Evolutionary conservation across 1,284 basidiomycete genomes (phyloP).

Genomic region (Leccinum huronense): DNA sequence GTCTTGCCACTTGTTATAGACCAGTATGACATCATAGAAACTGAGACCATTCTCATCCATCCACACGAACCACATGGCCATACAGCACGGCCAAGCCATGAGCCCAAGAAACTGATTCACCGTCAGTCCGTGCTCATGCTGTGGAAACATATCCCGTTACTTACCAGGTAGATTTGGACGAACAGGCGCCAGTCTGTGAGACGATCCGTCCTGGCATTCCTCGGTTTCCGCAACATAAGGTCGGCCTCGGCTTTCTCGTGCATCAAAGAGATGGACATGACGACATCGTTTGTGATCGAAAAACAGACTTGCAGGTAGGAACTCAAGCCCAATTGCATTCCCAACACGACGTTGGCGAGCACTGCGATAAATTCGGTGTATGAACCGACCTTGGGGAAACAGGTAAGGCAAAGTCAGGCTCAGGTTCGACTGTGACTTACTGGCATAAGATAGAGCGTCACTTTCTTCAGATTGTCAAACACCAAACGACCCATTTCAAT

Average conservation of each 20-base stretch:
- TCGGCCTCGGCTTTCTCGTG: constrained; percentile 41
- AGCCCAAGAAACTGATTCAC: constrained; percentile 42
- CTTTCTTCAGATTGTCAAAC: constrained; percentile 58
- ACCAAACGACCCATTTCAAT: constrained; percentile 53
- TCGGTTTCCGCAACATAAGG: constrained; percentile 59
- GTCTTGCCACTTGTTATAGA: constrained; percentile 39
- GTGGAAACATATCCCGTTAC: background rate
- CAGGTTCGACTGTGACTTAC: too few relatives aligned
- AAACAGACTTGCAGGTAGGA: constrained; percentile 44
- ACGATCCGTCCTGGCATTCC: constrained; percentile 59
- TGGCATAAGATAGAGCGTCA: constrained; percentile 42
- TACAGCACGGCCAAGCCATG: constrained; percentile 46
- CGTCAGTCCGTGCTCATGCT: background rate
- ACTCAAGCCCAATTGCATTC: constrained; percentile 46
- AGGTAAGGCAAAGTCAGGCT: too few relatives aligned
- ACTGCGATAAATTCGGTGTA: constrained; percentile 40
- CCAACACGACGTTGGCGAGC: constrained; percentile 38
- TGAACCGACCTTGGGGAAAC: background rate
- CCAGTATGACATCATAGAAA: constrained; percentile 42
- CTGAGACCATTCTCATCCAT: constrained; percentile 36
- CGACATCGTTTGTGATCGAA: constrained; percentile 38
- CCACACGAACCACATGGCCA: constrained; percentile 43
- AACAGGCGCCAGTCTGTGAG: constrained; percentile 41
- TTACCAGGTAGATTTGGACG: constrained; percentile 33
- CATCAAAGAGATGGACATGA: constrained; percentile 40